Evolutionary conservation across 164 flowering plant species (phyloP).

Genomic region (Brasenia schreberi): DNA sequence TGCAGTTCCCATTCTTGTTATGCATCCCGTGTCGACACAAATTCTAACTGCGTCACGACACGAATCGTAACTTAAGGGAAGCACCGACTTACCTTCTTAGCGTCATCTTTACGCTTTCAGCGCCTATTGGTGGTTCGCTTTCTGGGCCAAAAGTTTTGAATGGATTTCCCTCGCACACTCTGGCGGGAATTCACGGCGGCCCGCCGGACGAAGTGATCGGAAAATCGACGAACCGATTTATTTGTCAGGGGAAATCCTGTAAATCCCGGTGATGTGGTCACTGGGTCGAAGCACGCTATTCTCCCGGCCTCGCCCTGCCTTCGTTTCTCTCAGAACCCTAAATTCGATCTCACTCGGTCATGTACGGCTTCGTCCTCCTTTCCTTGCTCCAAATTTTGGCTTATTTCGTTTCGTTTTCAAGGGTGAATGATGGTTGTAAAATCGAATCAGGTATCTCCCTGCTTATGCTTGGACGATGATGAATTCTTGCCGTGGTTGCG

Average conservation of each 20-base stretch:
- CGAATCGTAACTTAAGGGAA: no score
- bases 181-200: background rate
- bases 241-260: background rate
- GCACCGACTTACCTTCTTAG: no score
- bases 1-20: no score
- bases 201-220: background rate
- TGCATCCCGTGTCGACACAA: no score
- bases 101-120: background rate
- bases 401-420: background rate
- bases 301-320: slow-evolving; percentile 3
- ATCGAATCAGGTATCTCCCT: slow-evolving; percentile 12
- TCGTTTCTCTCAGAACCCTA: background rate
- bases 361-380: background rate
- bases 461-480: slow-evolving; percentile 22
- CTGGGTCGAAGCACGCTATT: slow-evolving; percentile 2
- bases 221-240: background rate
- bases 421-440: background rate
- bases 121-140: background rate
- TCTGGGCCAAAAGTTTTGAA: background rate
- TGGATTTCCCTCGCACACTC: background rate
- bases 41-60: no score
- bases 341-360: background rate
- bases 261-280: slow-evolving; percentile 5
- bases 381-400: background rate
- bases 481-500: slow-evolving; percentile 71